Evolutionary conservation across 2,329 filamentous ascomycete genomes (phyloP).

Genomic region (Arthrobotrys entomopaga): DNA sequence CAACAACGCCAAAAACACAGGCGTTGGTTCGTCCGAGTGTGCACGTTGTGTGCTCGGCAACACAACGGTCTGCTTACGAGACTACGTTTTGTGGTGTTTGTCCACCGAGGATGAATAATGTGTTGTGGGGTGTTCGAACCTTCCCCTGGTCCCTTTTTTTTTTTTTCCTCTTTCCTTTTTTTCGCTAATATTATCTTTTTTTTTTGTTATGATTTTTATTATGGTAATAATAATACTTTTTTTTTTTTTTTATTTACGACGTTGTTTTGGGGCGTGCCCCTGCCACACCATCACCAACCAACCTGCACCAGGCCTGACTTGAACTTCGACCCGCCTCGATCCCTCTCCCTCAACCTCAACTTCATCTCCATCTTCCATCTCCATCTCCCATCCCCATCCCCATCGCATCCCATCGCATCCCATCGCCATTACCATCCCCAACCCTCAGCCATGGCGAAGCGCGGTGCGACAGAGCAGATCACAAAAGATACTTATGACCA

Average conservation of each 20-base stretch:
- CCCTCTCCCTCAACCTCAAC: constrained; percentile 12
- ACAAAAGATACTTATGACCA: constrained; percentile 53
- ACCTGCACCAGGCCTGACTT: neutral
- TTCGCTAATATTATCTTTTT: constrained; percentile 4
- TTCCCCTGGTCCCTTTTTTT: neutral
- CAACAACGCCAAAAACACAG: too few relatives aligned
- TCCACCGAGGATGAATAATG: neutral
- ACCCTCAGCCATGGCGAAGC: constrained; percentile 45
- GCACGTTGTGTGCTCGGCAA: too few relatives aligned
- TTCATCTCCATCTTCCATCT: constrained; percentile 18
- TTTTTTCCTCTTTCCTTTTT: constrained; percentile 15
- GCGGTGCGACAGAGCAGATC: constrained; percentile 52
- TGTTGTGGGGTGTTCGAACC: neutral
- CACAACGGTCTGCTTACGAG: too few relatives aligned
- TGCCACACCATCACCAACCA: constrained; percentile 2
- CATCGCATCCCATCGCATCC: too few relatives aligned
- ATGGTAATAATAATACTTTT: too few relatives aligned
- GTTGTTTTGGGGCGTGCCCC: neutral
- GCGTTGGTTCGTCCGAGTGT: too few relatives aligned
- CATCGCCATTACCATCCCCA: constrained; percentile 23
- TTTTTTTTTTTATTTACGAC: constrained; percentile 10
- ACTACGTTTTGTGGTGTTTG: too few relatives aligned
- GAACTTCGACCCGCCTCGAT: too few relatives aligned
- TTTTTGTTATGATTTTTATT: neutral
- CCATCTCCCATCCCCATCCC: constrained; percentile 21